Evolutionary conservation across 768 basidiomycete species (phyloP), one percentile per base, ranked within the genome.

Genomic region (Cyclocybe aegerita): DNA sequence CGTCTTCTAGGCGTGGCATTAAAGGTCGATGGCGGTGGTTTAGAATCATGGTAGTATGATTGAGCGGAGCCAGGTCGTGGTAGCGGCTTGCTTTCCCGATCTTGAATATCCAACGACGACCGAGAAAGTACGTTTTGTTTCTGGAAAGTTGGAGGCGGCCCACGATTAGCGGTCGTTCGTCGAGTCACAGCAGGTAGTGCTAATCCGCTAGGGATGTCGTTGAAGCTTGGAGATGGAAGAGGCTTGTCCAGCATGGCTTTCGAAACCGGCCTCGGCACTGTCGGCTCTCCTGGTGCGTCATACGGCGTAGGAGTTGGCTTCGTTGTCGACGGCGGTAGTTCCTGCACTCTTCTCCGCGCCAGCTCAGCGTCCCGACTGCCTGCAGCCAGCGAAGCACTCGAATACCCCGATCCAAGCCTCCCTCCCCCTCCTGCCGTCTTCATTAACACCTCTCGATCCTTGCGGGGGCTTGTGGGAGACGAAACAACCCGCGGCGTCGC

Each of bases 401-500:
- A 55, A 42, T 49, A 44, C 11, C 50, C 51, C 34, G 32, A 43
- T 23, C 23, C 23, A 23, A 23, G 23, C 23, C 23, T 23, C 23
- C 57, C 56, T 33, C 56, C 50, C 30, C 49, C 54, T 33, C 50
- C 47, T 30, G 43, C 52, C 17, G 32, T 47, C 42, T 50, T 57
- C 40, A 55, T 35, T 30, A 49, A 42, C 51, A 43, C 55, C 8
- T 40, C 44, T 12, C 36, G 50, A 52, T 62, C 63, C 50, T 55
- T 62, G 54, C 70, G 51, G 50, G 59, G 62, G 58, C 63, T 52
- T 7, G 64, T 73, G 2, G 73, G 75, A 7, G 63, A 60, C 8
- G 76, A 73, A 7, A 73, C 70, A 7, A 70, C 56, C 38, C 66
- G 62, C 42, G 57, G 67, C 30, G 62, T 41, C 37, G 59, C 54